Base-by-base conservation (phyloP, 176 grass and related monocot genomes). In the Oryza brachyantha region DNA sequence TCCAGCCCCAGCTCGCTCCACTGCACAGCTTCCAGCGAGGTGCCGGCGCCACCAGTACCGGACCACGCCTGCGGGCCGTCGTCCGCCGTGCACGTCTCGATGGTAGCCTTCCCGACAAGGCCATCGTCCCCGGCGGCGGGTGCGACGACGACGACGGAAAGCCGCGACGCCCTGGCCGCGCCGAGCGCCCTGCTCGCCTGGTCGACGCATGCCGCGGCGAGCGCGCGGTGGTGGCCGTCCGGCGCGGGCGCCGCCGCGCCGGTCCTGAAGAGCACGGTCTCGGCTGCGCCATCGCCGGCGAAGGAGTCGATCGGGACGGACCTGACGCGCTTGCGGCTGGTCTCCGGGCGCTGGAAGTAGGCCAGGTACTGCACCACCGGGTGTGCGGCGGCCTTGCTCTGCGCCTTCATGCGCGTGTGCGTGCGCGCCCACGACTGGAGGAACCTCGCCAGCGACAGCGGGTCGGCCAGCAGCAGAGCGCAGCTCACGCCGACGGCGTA, bases 401-500 rank as follows among this genome's bases (percentile, higher is more conserved):
- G 57, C 6, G 86, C 69, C 46, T 75, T 81, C 66, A 91, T 83
- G 46, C 75, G 42, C 12, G 65, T 37, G 83, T 98, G 92, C 75
- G 66, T 84, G 34, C 74, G 65, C 17, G 84, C 68, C 96, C 96
- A 99, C 48, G 86, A 88, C 35, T 78, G 66, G 39, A 99, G 85
- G 80, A 99, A 99, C 28, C 71, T 77, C n/a, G 79, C 17, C 36
- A 95, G 70, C 83, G 83, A 73, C 34, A 74, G 22, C 37, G 92
- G 86, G 83, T 99, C 96, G 17, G 87, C 45, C 61, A 99, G 54
- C 68, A 95, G 59, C 66, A 94, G 70, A 52, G 83, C 79, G 41
- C 90, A 95, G 81, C 90, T 87, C 16, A 99, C 86, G 31, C 90
- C 96, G 19, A 99, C 16, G 62, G 96, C 75, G 64, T 89, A 98